Evolutionary conservation across 2,329 filamentous ascomycete genomes (phyloP), one percentile per base, ranked within the genome.

Genomic region (Colletotrichum somersetense): DNA sequence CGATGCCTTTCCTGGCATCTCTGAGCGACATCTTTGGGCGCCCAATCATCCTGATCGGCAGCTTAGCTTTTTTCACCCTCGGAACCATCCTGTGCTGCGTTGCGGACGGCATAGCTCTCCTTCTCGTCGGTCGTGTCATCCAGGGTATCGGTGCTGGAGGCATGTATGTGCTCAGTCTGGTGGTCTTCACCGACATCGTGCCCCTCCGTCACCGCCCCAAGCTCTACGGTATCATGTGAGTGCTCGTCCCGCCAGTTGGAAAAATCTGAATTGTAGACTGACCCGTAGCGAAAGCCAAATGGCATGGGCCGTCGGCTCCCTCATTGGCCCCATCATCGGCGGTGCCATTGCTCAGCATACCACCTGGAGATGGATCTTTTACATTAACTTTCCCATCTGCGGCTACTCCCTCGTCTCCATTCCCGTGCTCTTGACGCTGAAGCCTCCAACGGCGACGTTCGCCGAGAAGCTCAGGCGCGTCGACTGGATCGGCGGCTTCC

Each of bases 321-420:
- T 80, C 0, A 64, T 85, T 8, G 85, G 81, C 0, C 82, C 83
- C 1, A 77, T 85, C 50, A 75, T 84, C 5, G 83, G 81, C 2
- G 81, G 81, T 5, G 75, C 76, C 35, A 79, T 82, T 66, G 80
- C 77, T 1, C 72, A 82, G 62, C 75, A 77, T n/a, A 79, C 77
- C 1, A 80, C 80, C 0, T 87, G 85, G 85, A 77, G 82, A 11
- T 87, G 83, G 83, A 80, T 83, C 33, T 88, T 89, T 73, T 86
- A 85, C 71, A 74, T 85, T 58, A 85, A 84, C 79, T 80, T 86
- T 46, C 84, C 84, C 18, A 81, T 85, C 72, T 81, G 83, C 71
- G 82, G 76, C 57, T 75, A 83, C 35, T 79, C 83, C 2, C 77
- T 86, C 5, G 66, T 84, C 35, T 73, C 82, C 23, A 75, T 85